These are phyloP conservation scores for Primulina tabacum DNA, from an alignment of 257 asterid species.

Conservation along the genomic window DNA sequence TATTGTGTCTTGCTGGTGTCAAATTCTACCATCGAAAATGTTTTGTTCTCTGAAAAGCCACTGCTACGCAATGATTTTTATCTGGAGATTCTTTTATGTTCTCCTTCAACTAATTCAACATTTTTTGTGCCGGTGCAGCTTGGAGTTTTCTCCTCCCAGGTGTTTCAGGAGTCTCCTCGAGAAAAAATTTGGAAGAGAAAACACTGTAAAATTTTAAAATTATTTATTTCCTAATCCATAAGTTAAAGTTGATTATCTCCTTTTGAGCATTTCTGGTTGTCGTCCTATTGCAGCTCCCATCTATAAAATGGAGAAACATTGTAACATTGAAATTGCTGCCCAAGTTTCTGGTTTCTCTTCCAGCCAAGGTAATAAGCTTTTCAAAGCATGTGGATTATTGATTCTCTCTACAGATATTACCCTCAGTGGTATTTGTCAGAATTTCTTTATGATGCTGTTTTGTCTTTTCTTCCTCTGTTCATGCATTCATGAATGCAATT, in stretches of 20 bases:
- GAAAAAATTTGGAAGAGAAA: slow-evolving; percentile 89
- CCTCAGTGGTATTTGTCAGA: slow-evolving; percentile 10
- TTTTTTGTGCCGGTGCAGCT: slow-evolving; percentile 54
- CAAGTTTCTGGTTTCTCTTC: slow-evolving; percentile 73
- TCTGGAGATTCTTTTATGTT: slow-evolving; percentile 16
- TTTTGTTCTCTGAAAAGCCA: neutral
- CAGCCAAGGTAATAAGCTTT: slow-evolving; percentile 57
- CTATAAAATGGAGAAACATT: slow-evolving; percentile 93
- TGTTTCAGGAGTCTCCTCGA: slow-evolving; percentile 94
- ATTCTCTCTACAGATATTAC: slow-evolving; percentile 8
- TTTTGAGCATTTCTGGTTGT: slow-evolving; percentile 27
- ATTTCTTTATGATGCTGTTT: slow-evolving; percentile 1
- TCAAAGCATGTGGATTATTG: slow-evolving; percentile 13
- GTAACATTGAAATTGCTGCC: slow-evolving; percentile 96
- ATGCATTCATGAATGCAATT: slow-evolving; percentile 10
- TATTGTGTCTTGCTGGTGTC: neutral
- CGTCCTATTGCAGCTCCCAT: slow-evolving; percentile 71
- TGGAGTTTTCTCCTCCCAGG: slow-evolving; percentile 96
- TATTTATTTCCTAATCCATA: slow-evolving; percentile 14
- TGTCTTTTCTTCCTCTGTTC: slow-evolving; percentile 10
- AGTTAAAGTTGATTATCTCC: slow-evolving; percentile 23
- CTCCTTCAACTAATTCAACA: slow-evolving; percentile 20
- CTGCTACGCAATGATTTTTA: slow-evolving; percentile 3
- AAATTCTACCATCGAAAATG: slow-evolving; percentile 2
- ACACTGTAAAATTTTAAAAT: slow-evolving; percentile 49